Percentiles rank a stretch among this genome's conserved stretches.
Evolutionary conservation across 2,329 filamentous ascomycete genomes (phyloP).

Genomic region (Pestalotiopsis sp.): DNA sequence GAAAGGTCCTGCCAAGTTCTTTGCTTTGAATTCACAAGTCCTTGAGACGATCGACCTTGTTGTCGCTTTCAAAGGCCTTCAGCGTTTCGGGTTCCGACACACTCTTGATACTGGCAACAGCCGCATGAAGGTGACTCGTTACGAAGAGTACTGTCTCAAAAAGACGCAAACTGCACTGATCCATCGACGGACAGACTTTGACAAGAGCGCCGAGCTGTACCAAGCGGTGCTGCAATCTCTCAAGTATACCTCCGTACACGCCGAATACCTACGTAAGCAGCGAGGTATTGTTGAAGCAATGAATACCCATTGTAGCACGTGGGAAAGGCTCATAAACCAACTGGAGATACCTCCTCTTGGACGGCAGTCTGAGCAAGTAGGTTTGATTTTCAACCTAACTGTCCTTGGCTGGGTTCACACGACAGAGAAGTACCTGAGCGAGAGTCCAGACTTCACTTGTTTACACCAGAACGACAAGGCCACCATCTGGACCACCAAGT

Average conservation of each 20-base stretch:
- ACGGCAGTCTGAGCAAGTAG: background rate
- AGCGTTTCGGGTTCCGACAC: conserved; percentile 14
- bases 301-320: conserved; percentile 11
- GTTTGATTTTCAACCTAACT: conserved; percentile 18
- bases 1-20: conserved; percentile 21
- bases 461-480: background rate
- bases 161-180: conserved; percentile 17
- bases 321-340: conserved; percentile 15
- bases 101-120: background rate
- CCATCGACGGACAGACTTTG: conserved; percentile 14
- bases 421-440: conserved; percentile 17
- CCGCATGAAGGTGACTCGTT: conserved; percentile 10
- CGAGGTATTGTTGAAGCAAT: background rate
- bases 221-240: conserved; percentile 17
- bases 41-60: conserved; percentile 17
- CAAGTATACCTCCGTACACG: conserved; percentile 15
- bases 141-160: conserved; percentile 22
- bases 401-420: conserved; percentile 18
- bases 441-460: background rate
- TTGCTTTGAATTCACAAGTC: conserved; percentile 21
- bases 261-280: background rate
- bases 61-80: conserved; percentile 22
- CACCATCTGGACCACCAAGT: background rate
- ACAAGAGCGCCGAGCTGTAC: conserved; percentile 3
- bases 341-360: background rate